Evolutionary conservation across 2,329 filamentous ascomycete genomes (phyloP), one percentile per base, ranked within the genome.

Genomic region (Cladosporium halotolerans): DNA sequence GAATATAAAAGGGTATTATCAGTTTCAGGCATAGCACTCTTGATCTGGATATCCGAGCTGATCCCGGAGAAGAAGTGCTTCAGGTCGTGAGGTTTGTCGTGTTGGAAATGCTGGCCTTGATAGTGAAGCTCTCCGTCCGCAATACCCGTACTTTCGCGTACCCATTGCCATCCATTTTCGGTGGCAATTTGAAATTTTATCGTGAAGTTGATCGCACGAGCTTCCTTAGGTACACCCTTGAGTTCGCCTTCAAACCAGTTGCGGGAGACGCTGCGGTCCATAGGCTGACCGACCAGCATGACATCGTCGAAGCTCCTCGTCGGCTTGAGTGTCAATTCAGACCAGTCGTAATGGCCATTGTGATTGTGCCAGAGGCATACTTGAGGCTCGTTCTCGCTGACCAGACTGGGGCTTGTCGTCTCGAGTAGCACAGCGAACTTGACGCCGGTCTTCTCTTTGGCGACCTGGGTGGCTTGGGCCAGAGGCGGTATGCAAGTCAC

Each of bases 311-410:
- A 55, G 2, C 65, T 60, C 10, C 61, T 57, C 4, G 65, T 66
- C 32, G 67, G 62, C 49, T 81, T 74, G 2, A 93, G 72, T 23
- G 72, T 71, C 14, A 81, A 73, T 18, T 85, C 79, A 5, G 65
- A 72, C 79, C 76, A 91, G 73, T 70, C 71, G 56, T 82, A 79
- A 75, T 59, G 76, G 34, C 67, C 74, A 23, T 72, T 66, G 48
- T 80, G 79, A 60, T 86, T 83, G 57, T 88, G 82, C 88, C 89
- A 95, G 7, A 95, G 70, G 13, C 81, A 80, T 32, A 89, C 80
- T 61, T 93, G 79, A 85, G 88, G 93, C 16, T 76, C 63, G 56
- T 81, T 73, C 13, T 79, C 71, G 7, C 76, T 74, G 8, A 58
- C 36, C 36, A 56, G 19, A 13, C 45, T 44, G 78, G 78, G 50